Percentiles rank a stretch among this genome's conserved stretches.
Conservation (phyloP, 2,329 filamentous ascomycete species). For the Aphanocladium album region DNA sequence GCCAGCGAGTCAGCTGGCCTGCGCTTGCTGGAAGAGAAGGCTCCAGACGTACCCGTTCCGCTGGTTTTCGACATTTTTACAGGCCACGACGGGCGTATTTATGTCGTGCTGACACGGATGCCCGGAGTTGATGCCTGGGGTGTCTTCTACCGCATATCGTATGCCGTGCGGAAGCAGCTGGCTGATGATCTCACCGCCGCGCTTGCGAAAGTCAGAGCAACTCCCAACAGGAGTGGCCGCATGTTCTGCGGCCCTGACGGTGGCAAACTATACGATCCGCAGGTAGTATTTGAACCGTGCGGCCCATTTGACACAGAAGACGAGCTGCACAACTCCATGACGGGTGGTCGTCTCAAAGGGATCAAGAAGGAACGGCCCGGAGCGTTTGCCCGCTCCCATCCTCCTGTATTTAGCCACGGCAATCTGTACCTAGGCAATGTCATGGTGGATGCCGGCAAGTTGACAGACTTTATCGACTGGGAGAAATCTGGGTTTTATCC, state of each 20-base stretch:
- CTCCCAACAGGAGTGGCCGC: neutral
- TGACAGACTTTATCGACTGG: conserved; percentile 37
- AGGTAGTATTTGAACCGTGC: neutral
- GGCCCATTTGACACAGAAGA: neutral
- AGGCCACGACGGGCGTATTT: neutral
- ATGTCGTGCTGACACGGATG: neutral
- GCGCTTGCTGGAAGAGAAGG: neutral
- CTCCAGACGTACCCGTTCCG: neutral
- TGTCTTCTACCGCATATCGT: neutral
- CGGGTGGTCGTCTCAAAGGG: neutral
- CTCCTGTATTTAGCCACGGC: conserved; percentile 29
- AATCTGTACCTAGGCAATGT: conserved; percentile 34
- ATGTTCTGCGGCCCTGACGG: neutral
- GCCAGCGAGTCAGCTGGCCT: neutral
- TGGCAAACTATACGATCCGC: neutral
- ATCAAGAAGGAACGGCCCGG: neutral
- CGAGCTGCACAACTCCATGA: neutral
- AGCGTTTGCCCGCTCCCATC: neutral
- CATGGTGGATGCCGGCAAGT: conserved; percentile 30
- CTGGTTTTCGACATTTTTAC: neutral
- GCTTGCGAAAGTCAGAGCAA: neutral
- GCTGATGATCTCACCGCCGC: neutral
- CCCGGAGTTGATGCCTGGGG: neutral
- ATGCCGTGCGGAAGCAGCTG: neutral
- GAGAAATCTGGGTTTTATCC: conserved; percentile 32